Percentiles rank a stretch among this genome's conserved stretches.
These are phyloP conservation scores for Dictyostelium intermedium DNA, from an alignment of 78 protist genomes.

Conservation along the genomic window DNA sequence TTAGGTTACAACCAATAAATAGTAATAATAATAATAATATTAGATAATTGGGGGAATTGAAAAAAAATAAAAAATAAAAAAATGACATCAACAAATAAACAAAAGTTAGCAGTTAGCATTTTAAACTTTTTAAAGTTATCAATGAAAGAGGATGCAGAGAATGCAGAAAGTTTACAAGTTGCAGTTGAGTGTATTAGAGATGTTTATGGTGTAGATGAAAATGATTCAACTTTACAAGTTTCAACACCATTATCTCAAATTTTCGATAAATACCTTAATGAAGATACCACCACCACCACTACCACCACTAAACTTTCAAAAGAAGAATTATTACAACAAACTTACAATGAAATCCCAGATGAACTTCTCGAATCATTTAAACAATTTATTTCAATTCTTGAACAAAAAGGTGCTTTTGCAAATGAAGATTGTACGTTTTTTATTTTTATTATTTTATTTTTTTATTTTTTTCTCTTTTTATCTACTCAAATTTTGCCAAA, in stretches of 20 bases:
- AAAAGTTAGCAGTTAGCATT: conserved; percentile 55
- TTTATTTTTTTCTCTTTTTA: too few relatives aligned
- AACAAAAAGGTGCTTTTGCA: conserved; percentile 29
- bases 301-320: background rate
- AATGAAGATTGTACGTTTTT: conserved; percentile 31
- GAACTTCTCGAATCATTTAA: background rate
- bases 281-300: conserved; percentile 8
- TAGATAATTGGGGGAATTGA: too few relatives aligned
- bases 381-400: conserved; percentile 14
- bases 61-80: too few relatives aligned
- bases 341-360: conserved; percentile 4
- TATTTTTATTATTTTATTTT: background rate
- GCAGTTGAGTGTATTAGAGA: conserved; percentile 48
- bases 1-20: background rate
- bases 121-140: conserved; percentile 22
- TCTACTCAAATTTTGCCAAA: too few relatives aligned
- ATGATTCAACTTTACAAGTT: background rate
- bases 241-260: conserved; percentile 12
- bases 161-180: conserved; percentile 32
- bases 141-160: background rate
- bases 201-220: conserved; percentile 44
- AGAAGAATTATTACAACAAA: background rate
- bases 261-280: background rate
- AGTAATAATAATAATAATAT: background rate
- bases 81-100: conserved; percentile 22